A percentile compares a stretch with the other conserved stretches of the same genome.
These are phyloP conservation scores for Grosmannia clavigera DNA, from an alignment of 2,329 filamentous ascomycete genomes.

Conservation along the genomic window DNA sequence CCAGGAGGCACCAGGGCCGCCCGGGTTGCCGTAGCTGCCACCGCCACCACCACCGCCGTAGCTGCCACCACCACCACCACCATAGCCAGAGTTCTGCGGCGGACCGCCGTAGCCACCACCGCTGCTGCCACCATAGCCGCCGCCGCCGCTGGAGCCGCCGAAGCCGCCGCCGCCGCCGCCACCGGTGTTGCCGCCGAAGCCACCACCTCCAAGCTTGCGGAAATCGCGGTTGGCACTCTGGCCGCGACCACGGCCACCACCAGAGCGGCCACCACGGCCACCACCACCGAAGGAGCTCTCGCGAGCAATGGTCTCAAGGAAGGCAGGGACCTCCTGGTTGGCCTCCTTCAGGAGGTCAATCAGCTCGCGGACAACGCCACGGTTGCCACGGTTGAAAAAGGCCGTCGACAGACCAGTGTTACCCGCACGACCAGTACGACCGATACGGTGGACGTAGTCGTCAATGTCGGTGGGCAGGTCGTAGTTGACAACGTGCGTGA, in stretches of 20 bases:
- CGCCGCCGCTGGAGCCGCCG: slow-evolving; percentile 26
- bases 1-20: slow-evolving; percentile 55
- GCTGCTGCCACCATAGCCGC: slow-evolving; percentile 31
- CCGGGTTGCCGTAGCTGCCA: slow-evolving; percentile 52
- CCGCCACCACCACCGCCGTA: slow-evolving; percentile 30
- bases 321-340: slow-evolving; percentile 88
- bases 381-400: slow-evolving; percentile 99
- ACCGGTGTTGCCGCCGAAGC: slow-evolving; percentile 33
- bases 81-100: slow-evolving; percentile 13
- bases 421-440: slow-evolving; percentile 98
- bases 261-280: slow-evolving; percentile 39
- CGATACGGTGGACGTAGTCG: slow-evolving; percentile 96
- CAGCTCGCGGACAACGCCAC: slow-evolving; percentile 90
- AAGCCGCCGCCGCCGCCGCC: slow-evolving; percentile 49
- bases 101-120: slow-evolving; percentile 28
- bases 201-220: slow-evolving; percentile 61
- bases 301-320: slow-evolving; percentile 94
- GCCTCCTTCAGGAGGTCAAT: slow-evolving; percentile 98
- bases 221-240: slow-evolving; percentile 70
- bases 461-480: slow-evolving; percentile 86
- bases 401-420: slow-evolving; percentile 98
- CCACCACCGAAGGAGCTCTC: slow-evolving; percentile 71
- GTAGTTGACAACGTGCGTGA: slow-evolving; percentile 97
- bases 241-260: slow-evolving; percentile 63
- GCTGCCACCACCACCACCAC: slow-evolving; percentile 33